Evolutionary conservation across 1,284 basidiomycete species (phyloP).

Genomic region (Lentinula novae-zelandiae): DNA sequence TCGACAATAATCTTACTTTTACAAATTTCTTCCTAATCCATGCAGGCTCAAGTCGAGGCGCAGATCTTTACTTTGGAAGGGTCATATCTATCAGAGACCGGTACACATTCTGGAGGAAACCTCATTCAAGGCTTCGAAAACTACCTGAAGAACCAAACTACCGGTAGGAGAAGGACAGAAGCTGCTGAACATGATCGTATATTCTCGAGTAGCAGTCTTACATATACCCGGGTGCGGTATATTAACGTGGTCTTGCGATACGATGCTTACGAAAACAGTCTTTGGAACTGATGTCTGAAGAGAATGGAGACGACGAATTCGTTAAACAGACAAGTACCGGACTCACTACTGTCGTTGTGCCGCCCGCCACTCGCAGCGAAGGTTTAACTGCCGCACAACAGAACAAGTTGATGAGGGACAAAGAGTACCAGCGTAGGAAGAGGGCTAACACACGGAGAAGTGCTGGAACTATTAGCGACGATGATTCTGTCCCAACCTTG

Average conservation of each 20-base stretch:
- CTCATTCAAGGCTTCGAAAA: constrained; percentile 81
- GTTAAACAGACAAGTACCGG: constrained; percentile 60
- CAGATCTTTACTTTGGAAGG: constrained; percentile 74
- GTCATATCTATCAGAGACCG: constrained; percentile 70
- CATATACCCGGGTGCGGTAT: constrained; percentile 59
- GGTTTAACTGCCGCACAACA: constrained; percentile 59
- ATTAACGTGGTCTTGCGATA: background rate
- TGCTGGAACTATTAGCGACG: constrained; percentile 61
- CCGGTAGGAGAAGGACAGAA: constrained; percentile 65
- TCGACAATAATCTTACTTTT: constrained; percentile 10
- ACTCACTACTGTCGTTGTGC: constrained; percentile 67
- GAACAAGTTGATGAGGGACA: constrained; percentile 63
- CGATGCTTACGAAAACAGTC: constrained; percentile 39
- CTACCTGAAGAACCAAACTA: constrained; percentile 73
- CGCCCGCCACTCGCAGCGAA: constrained; percentile 71
- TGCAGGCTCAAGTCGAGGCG: constrained; percentile 65
- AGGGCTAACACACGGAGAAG: constrained; percentile 58
- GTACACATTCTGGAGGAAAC: constrained; percentile 70
- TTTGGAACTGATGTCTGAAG: constrained; percentile 68
- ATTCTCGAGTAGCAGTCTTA: constrained; percentile 75
- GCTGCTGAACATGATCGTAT: constrained; percentile 72
- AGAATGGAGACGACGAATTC: constrained; percentile 63
- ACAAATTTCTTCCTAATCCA: background rate
- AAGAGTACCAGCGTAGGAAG: constrained; percentile 74
- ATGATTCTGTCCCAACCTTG: constrained; percentile 51